These are phyloP conservation scores for Beauveria scarabaeidicola DNA, from an alignment of 2,329 filamentous ascomycete genomes.

Conservation along the genomic window DNA sequence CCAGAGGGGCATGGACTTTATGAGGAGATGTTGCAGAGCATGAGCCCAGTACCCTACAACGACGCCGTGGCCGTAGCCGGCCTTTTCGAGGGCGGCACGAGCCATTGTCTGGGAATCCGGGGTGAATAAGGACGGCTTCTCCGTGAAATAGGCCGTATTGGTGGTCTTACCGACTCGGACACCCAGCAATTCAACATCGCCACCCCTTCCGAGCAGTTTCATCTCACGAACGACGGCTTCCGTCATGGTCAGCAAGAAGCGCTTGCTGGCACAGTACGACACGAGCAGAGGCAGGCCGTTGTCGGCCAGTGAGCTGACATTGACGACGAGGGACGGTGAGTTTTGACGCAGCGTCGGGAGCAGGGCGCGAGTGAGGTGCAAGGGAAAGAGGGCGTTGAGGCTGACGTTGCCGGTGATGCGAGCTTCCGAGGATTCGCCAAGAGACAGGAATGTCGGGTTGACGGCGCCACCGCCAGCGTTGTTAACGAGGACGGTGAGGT, in stretches of 20 bases:
- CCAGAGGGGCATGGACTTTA: slow-evolving; percentile 10
- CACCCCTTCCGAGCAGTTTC: slow-evolving; percentile 14
- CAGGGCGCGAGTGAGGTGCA: slow-evolving; percentile 34
- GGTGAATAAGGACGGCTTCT: slow-evolving; percentile 14
- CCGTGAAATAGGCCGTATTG: slow-evolving; percentile 13
- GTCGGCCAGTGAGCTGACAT: slow-evolving; percentile 38
- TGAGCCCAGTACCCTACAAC: slow-evolving; percentile 15
- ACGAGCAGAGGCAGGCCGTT: slow-evolving; percentile 37
- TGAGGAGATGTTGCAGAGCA: slow-evolving; percentile 12
- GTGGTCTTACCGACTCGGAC: slow-evolving; percentile 16
- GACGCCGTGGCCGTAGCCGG: slow-evolving; percentile 13
- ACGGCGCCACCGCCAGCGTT: slow-evolving; percentile 23
- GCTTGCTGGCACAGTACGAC: slow-evolving; percentile 38
- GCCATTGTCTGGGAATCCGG: slow-evolving; percentile 15
- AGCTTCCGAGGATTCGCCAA: slow-evolving; percentile 26
- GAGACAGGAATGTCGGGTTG: slow-evolving; percentile 24
- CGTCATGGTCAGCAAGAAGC: slow-evolving; percentile 33
- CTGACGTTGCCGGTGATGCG: slow-evolving; percentile 33
- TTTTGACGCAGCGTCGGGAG: slow-evolving; percentile 34
- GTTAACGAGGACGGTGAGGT: slow-evolving; percentile 17
- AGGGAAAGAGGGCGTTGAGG: slow-evolving; percentile 41
- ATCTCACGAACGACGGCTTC: slow-evolving; percentile 34
- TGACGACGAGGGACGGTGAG: slow-evolving; percentile 39
- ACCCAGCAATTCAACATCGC: slow-evolving; percentile 12
- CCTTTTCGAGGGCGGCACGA: slow-evolving; percentile 13